phyloP scores from a whole-genome alignment of 495 filamentous ascomycete genomes.

The Cenococcum geophilum region DNA sequence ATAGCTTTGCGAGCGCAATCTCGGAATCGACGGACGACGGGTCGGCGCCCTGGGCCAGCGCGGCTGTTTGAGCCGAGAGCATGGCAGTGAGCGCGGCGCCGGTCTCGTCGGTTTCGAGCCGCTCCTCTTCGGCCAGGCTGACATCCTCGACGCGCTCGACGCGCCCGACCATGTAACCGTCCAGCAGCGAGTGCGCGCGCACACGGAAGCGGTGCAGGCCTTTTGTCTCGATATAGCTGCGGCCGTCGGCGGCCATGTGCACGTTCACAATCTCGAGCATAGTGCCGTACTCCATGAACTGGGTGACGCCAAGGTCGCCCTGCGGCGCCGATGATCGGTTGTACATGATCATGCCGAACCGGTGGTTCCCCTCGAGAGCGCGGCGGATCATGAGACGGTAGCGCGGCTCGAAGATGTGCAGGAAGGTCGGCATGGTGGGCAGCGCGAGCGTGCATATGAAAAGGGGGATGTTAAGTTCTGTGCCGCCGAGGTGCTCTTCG shows the following conservation, averaged over 20 bases:
- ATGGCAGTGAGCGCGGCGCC: conserved; percentile 17
- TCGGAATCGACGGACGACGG: conserved; percentile 31
- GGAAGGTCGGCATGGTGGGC: conserved; percentile 73
- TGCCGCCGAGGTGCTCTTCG: conserved; percentile 47
- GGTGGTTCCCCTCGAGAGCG: conserved; percentile 61
- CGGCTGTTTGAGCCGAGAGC: background rate
- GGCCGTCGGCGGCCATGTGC: conserved; percentile 69
- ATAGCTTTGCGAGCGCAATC: conserved; percentile 51
- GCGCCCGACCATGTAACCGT: conserved; percentile 71
- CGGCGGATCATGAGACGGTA: conserved; percentile 85
- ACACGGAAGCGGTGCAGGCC: conserved; percentile 73
- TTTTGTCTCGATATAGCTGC: conserved; percentile 69
- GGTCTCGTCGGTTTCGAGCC: conserved; percentile 59
- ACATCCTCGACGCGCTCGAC: conserved; percentile 74
- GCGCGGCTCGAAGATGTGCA: conserved; percentile 87
- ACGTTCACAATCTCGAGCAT: conserved; percentile 65
- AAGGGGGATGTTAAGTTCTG: conserved; percentile 59
- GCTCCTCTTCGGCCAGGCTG: conserved; percentile 72
- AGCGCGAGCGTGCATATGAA: conserved; percentile 79
- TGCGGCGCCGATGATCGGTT: conserved; percentile 52
- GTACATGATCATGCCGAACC: conserved; percentile 79
- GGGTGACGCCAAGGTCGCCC: conserved; percentile 50
- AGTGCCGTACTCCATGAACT: conserved; percentile 72
- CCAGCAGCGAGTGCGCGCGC: conserved; percentile 52
- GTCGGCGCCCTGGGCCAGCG: background rate